Base-by-base conservation (phyloP, 371 early-diverging fungal genomes). In the Cokeromyces recurvatus region DNA sequence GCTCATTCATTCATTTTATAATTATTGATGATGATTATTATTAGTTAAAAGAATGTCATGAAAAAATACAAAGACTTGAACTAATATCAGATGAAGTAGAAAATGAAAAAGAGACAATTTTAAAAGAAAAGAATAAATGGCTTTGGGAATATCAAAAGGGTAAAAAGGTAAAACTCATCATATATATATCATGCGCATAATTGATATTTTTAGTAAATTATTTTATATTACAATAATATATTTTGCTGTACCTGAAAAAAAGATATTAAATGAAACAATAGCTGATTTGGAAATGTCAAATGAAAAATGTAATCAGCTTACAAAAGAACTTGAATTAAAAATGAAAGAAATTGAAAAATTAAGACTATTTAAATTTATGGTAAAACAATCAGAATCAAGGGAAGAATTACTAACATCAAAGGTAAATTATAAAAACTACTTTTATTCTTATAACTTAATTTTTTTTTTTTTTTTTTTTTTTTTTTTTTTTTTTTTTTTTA, bases 121-220 rank as follows among this genome's bases (percentile, higher is more conserved):
- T 53, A 5, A 51, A 55, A 23, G 57, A 65, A 44, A 61, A 58
- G 29, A 66, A 61, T 27, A 54, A 55, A 29, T 57, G 42, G 31
- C 40, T 45, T 9, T 53, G 62, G 62, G 64, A 70, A 43, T 56
- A 60, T 44, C 59, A 70, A 55, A 64, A 66, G 23, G 51, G 54
- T 35, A 57, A 64, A 64, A 59, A 51, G 62, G 64, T 70, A 42
- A 10, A 16, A 34, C n/a, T n/a, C n/a, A n/a, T n/a, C n/a, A n/a
- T n/a, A n/a, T n/a, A n/a, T n/a, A n/a, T n/a, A n/a, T n/a, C n/a
- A n/a, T n/a, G n/a, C n/a, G n/a, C n/a, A n/a, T n/a, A n/a, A n/a
- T n/a, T n/a, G n/a, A n/a, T n/a, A n/a, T n/a, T n/a, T n/a, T n/a
- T n/a, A n/a, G n/a, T n/a, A n/a, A n/a, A n/a, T n/a, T n/a, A n/a